phyloP scores from a whole-genome alignment of 2,329 filamentous ascomycete genomes.

The Piedraia hortae region DNA sequence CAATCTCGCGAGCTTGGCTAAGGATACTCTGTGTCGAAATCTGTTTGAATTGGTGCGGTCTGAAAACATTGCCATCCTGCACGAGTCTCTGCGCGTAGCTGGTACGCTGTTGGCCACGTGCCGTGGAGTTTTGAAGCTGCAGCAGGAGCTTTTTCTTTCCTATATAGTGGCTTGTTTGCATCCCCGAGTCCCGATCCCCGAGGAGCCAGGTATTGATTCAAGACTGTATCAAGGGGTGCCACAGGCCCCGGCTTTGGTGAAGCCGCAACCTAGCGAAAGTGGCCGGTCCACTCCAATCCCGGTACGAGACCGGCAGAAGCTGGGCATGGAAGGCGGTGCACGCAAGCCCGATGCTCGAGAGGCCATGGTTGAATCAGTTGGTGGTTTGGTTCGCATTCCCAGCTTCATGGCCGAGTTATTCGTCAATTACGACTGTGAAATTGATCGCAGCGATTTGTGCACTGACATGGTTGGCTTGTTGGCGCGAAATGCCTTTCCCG shows the following conservation, averaged over 20 bases:
- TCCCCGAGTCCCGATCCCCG: slow-evolving; percentile 76
- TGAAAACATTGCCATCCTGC: slow-evolving; percentile 83
- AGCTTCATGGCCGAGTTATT: slow-evolving; percentile 89
- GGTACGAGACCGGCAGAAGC: slow-evolving; percentile 71
- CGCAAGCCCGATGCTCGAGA: slow-evolving; percentile 86
- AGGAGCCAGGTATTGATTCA: slow-evolving; percentile 71
- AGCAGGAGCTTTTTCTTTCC: slow-evolving; percentile 85
- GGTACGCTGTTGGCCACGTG: slow-evolving; percentile 80
- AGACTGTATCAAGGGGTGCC: slow-evolving; percentile 81
- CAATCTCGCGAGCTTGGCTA: slow-evolving; percentile 59
- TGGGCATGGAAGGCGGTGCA: slow-evolving; percentile 74
- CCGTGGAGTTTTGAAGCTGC: slow-evolving; percentile 67
- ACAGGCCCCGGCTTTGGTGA: slow-evolving; percentile 65
- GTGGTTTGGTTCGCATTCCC: slow-evolving; percentile 72
- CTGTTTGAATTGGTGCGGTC: slow-evolving; percentile 89
- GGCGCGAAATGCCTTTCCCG: slow-evolving; percentile 80
- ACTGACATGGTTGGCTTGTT: slow-evolving; percentile 85
- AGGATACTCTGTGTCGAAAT: slow-evolving; percentile 79
- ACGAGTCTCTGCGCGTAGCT: slow-evolving; percentile 75
- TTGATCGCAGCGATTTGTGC: slow-evolving; percentile 71
- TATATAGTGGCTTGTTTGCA: slow-evolving; percentile 87
- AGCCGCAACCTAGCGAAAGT: slow-evolving; percentile 37
- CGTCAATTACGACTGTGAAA: slow-evolving; percentile 92
- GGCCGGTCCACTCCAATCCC: slow-evolving; percentile 74
- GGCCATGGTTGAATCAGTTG: slow-evolving; percentile 93